Base-by-base conservation (phyloP, 768 basidiomycete genomes). In the Collybia mongolica region DNA sequence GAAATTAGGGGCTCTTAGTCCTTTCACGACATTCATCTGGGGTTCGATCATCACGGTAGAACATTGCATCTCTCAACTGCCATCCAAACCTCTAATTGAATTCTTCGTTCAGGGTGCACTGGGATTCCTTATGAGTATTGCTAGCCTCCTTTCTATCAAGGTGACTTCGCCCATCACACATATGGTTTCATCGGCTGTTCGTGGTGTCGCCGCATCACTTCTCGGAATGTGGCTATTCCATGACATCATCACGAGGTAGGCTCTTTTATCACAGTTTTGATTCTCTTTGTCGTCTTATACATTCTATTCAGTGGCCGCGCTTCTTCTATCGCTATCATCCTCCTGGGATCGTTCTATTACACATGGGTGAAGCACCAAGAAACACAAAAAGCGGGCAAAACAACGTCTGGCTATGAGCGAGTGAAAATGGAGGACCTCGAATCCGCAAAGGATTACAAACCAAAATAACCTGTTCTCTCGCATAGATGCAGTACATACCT, bases 131-230 rank as follows among this genome's bases (percentile, higher is more conserved):
- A 97, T 98, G 83, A 92, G 89, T 70, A 81, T 98, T 47, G 94
- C 95, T 8, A 92, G 90, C 54, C 72, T 95, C 53, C 77, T 98
- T 24, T 94, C 91, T 20, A 97, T 98, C 76, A 95, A 98, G 67
- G 90, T 98, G 54, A 98, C 95, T 6, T 96, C 93, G 1, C 95
- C 95, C 12, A 93, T 98, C 65, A 95, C 95, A 2, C 95, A 98
- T 67, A 98, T 98, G 95, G 74, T 97, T 22, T 95, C 93, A 3
- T 93, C 93, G 9, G 95, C 96, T 17, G 92, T 96, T 3, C 88
- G 95, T 47, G 94, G 96, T 15, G 95, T 98, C 22, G 84, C 93
- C 1, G 91, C 88, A n/a, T 91, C 93, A 4, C 64, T 95, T 39
- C 74, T 97, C 12, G 91, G 85, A 19, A 76, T 88, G 65, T 88